phyloP scores from a whole-genome alignment of 2,329 filamentous ascomycete species.

The Fusarium veterinarium region DNA sequence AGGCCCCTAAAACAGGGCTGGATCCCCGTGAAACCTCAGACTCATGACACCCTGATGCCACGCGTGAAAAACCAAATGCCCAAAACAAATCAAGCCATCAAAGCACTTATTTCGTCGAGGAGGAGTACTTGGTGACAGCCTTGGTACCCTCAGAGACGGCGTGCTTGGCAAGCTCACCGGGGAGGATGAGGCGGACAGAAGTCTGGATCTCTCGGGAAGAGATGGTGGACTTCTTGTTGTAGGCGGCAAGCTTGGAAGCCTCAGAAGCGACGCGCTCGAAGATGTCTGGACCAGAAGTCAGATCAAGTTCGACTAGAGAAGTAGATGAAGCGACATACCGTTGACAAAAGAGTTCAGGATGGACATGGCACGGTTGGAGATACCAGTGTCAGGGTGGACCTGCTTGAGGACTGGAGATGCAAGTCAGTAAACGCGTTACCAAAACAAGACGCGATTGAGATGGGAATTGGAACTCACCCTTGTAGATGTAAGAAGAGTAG shows the following conservation, averaged over 20 bases:
- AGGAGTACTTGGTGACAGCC: constrained; percentile 99
- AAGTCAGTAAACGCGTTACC: constrained; percentile 35
- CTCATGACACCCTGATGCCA: constrained; percentile 70
- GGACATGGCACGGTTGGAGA: constrained; percentile 99
- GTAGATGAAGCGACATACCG: constrained; percentile 67
- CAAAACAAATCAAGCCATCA: constrained; percentile 69
- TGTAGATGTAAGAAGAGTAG: constrained; percentile 99
- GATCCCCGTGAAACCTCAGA: constrained; percentile 59
- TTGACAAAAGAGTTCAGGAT: constrained; percentile 99
- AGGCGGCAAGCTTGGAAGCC: constrained; percentile 98
- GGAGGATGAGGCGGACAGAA: constrained; percentile 96
- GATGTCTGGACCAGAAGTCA: constrained; percentile 74
- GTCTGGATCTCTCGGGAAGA: constrained; percentile 99
- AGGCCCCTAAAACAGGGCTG: constrained; percentile 58
- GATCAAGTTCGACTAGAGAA: neutral
- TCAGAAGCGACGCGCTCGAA: constrained; percentile 99
- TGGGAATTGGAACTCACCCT: constrained; percentile 72
- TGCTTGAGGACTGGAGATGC: constrained; percentile 88
- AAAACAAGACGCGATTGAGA: constrained; percentile 10
- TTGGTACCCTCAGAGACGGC: constrained; percentile 99
- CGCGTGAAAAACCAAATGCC: constrained; percentile 63
- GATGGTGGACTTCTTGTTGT: constrained; percentile 99
- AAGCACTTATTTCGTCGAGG: constrained; percentile 91
- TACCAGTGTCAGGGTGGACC: constrained; percentile 99
- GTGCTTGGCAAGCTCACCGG: constrained; percentile 99